Conservation (phyloP, 352 stramenopile genomes). For the Phytopythium kandeliae region DNA sequence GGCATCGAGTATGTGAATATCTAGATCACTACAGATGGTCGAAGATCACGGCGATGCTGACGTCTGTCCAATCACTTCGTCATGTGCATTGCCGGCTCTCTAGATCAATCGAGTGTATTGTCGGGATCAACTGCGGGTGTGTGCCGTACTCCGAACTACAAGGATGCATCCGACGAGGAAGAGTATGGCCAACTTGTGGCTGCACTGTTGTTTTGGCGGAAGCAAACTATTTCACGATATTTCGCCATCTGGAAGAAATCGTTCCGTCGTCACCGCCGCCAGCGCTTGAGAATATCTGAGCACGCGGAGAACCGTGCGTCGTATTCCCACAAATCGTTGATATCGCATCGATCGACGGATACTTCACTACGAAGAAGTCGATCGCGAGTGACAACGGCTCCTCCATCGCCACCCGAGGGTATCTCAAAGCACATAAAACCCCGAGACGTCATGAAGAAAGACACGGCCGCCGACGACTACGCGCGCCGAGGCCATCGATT, state of each 20-base stretch:
- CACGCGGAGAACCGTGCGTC: too few species aligned
- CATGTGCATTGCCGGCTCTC: too few species aligned
- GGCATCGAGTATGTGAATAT: background rate
- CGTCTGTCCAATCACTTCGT: too few species aligned
- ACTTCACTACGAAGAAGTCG: background rate
- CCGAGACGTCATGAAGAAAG: too few species aligned
- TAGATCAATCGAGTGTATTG: too few species aligned
- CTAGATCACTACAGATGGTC: background rate
- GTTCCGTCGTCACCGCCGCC: background rate
- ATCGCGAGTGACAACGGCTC: too few species aligned
- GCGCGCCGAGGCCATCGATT: too few species aligned
- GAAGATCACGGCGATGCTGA: too few species aligned
- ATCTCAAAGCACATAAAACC: too few species aligned
- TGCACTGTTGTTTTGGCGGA: conserved; percentile 40
- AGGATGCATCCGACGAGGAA: conserved; percentile 11
- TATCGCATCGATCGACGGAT: background rate
- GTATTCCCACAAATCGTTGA: background rate
- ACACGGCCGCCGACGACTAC: too few species aligned
- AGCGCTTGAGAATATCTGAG: too few species aligned
- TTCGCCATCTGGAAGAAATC: conserved; percentile 40
- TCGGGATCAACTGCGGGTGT: background rate
- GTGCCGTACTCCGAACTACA: background rate
- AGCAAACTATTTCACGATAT: conserved; percentile 27
- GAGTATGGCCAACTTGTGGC: conserved; percentile 34
- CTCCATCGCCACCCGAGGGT: too few species aligned